Percentiles rank a stretch among this genome's conserved stretches.
Evolutionary conservation across 495 filamentous ascomycete genomes (phyloP).

Genomic region (Sphaerosporella brunnea): DNA sequence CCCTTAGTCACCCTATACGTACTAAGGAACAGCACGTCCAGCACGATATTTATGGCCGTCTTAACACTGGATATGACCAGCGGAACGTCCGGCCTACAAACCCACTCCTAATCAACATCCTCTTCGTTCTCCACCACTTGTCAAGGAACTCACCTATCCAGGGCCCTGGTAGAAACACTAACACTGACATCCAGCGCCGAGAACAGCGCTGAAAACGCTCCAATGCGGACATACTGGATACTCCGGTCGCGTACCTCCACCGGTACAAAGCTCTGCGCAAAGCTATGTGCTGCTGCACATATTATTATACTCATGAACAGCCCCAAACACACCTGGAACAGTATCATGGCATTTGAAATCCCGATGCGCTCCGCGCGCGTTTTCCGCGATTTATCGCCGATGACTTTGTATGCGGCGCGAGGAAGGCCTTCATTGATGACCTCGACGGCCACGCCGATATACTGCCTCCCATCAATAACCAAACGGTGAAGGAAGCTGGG

Average conservation of each 20-base stretch:
- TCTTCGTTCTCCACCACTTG: too few relatives aligned
- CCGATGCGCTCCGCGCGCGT: slow-evolving; percentile 35
- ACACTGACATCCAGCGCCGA: slow-evolving; percentile 49
- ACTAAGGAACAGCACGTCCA: slow-evolving; percentile 54
- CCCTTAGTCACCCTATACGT: slow-evolving; percentile 42
- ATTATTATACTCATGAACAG: slow-evolving; percentile 46
- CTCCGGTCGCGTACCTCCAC: slow-evolving; percentile 36
- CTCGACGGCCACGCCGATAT: slow-evolving; percentile 46
- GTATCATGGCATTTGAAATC: slow-evolving; percentile 47
- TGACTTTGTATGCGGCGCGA: slow-evolving; percentile 48
- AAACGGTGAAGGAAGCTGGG: background rate
- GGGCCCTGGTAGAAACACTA: slow-evolving; percentile 40
- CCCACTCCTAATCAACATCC: too few relatives aligned
- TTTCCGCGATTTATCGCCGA: slow-evolving; percentile 46
- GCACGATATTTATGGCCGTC: slow-evolving; percentile 47
- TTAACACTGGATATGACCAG: slow-evolving; percentile 47
- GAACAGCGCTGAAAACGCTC: slow-evolving; percentile 41
- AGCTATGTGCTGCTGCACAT: slow-evolving; percentile 33
- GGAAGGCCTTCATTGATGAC: slow-evolving; percentile 62
- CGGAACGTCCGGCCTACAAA: slow-evolving; percentile 44
- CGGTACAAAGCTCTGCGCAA: slow-evolving; percentile 49
- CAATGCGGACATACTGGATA: slow-evolving; percentile 48
- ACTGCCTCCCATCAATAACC: slow-evolving; percentile 13
- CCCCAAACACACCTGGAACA: slow-evolving; percentile 40
- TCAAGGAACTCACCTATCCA: slow-evolving; percentile 36